phyloP scores from a whole-genome alignment of 768 basidiomycete genomes.

The Termitomyces sp. region DNA sequence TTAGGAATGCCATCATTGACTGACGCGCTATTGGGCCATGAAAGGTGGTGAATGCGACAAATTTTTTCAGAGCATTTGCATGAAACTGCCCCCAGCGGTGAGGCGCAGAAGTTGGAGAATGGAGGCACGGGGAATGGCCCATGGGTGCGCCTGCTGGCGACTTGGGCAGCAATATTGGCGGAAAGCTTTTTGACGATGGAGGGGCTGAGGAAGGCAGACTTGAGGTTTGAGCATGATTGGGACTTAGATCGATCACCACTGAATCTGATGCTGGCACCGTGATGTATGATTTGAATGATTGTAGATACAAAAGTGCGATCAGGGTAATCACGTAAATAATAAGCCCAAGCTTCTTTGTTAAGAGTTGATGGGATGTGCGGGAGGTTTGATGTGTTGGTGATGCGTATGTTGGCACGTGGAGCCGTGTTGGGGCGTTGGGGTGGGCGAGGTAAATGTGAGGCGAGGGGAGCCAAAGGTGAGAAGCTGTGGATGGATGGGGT shows the following conservation, averaged over 20 bases:
- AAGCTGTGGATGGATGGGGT: no score
- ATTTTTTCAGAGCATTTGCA: background rate
- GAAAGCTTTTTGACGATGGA: background rate
- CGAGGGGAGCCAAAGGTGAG: no score
- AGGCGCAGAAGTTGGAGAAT: no score
- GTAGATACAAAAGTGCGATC: no score
- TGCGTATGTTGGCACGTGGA: background rate
- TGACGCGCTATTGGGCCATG: background rate
- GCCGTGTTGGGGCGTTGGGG: background rate
- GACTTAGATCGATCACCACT: background rate
- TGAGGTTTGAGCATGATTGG: background rate
- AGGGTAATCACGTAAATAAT: no score
- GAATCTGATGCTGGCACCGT: background rate
- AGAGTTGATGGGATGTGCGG: background rate
- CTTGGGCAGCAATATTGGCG: background rate
- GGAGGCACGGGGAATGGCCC: background rate
- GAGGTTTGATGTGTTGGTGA: background rate
- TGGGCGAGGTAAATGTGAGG: background rate
- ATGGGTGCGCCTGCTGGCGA: background rate
- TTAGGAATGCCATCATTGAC: background rate
- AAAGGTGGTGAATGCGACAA: no score
- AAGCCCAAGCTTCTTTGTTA: background rate
- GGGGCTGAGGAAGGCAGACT: background rate
- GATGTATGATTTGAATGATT: no score
- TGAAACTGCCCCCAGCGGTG: background rate